Evolutionary conservation across 495 filamentous ascomycete species (phyloP), one percentile per base, ranked within the genome.

Genomic region (Penicillium canariense): DNA sequence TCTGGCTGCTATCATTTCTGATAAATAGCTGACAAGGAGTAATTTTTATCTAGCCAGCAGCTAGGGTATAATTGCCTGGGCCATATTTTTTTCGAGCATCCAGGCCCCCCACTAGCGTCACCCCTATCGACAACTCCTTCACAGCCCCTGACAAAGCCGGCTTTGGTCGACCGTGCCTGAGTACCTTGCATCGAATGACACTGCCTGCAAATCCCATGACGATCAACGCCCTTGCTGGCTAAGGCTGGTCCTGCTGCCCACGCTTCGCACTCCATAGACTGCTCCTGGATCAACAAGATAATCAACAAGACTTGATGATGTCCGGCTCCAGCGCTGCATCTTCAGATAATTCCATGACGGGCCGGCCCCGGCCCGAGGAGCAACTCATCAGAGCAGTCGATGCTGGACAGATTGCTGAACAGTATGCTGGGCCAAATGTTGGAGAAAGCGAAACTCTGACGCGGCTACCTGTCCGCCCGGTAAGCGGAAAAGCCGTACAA

Each of bases 321-420:
- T 44, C 58, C 4, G 53, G 42, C 32, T 50, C 58, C 36, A 58
- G 54, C 30, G 52, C 48, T 0, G 35, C 58, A 6, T 60, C 57
- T 8, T 61, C 54, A 8, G 50, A 44, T 12, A 25, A 39, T 3
- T 12, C 40, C 27, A 26, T 30, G 39, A 46, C 46, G 45, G 42
- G 58, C 36, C 31, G 17, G 9, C 35, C 31, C n/a, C 26, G 27
- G 17, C 17, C 36, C n/a, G 36, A 22, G 8, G 49, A 39, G 12
- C 25, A 35, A 4, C 0, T 42, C 20, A 25, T 42, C 20, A n/a
- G n/a, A n/a, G n/a, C n/a, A n/a, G 4, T 22, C 38, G 25, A 8
- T 42, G 38, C 38, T 23, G 20, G 38, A 18, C n/a, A n/a, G n/a
- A 42, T 25, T n/a, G 3, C 10, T 25, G 38, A 42, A 23, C 11